Conservation (phyloP, 2,329 filamentous ascomycete species). For the Chaetomium olivaceum region DNA sequence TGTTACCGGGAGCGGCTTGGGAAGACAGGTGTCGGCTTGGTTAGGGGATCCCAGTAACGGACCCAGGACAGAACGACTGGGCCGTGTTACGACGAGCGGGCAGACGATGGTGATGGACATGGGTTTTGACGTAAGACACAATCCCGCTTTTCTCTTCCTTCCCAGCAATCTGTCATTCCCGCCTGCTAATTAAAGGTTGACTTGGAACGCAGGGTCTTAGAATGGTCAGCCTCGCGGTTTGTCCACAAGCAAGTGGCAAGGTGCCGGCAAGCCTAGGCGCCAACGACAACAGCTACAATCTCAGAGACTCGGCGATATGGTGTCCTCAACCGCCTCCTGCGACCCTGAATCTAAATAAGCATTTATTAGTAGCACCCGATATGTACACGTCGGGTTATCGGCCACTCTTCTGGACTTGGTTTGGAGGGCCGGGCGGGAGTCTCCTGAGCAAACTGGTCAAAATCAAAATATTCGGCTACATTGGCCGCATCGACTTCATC, state of each 20-base stretch:
- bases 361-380: background rate
- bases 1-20: background rate
- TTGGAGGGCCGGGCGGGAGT: background rate
- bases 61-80: conserved; percentile 6
- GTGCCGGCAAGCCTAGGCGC: background rate
- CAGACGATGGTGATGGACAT: background rate
- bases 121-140: background rate
- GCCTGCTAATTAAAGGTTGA: background rate
- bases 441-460: background rate
- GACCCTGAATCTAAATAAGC: background rate
- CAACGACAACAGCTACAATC: background rate
- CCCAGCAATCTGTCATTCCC: too few relatives aligned
- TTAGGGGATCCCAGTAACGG: background rate
- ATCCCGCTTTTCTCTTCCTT: background rate
- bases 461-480: background rate
- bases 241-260: background rate
- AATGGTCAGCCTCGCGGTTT: background rate
- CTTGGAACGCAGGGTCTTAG: background rate
- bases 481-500: background rate
- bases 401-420: background rate
- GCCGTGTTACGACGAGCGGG: background rate
- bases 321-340: background rate
- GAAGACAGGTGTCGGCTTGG: background rate
- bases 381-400: background rate
- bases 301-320: background rate